Base-by-base conservation (phyloP, 208 protist genomes). In the Trypanosomatidae sp. region DNA sequence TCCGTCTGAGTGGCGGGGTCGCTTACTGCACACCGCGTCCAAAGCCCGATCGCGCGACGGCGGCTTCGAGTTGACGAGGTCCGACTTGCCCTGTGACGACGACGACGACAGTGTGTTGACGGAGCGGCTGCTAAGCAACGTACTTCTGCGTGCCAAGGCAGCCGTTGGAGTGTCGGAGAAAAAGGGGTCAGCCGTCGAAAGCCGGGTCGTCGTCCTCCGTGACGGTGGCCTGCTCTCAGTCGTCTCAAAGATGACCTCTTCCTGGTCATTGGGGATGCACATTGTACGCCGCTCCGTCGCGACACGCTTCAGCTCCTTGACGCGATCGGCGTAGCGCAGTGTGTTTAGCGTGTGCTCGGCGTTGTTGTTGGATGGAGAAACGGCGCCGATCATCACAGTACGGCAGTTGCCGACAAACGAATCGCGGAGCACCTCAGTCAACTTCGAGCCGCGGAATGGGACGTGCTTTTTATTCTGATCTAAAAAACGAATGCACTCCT, bases 331-430 rank as follows among this genome's bases (percentile, higher is more conserved):
- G 76, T 93, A 97, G 67, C 85, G 90, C 46, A 97, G 79, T 9
- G 92, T 97, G 70, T 88, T 92, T 41, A 91, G 76, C 17, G 92
- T 92, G 73, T 97, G 86, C 77, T 96, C 88, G 55, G 84, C 91
- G 66, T 89, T 92, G 77, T 77, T 85, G 74, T 86, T 83, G 1
- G 85, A 73, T 1, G 97, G 97, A 5, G 93, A 89, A 19, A 99
- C 88, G 44, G 93, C 90, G 30, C 91, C 96, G 72, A 98, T 98
- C 93, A 99, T 95, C 46, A 99, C 87, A 12, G 97, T 98, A 33
- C 91, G 90, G 72, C 93, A 93, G 86, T 97, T 97, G 12, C 96
- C 96, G 13, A 93, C 84, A 33, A 97, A 87, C 6, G 84, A 93
- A 69, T 96, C 91, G 19, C 83, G 82, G 64, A 99, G 80, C 62